Base-by-base conservation (phyloP, 257 asterid species). In the Nicotiana noctiflora region DNA sequence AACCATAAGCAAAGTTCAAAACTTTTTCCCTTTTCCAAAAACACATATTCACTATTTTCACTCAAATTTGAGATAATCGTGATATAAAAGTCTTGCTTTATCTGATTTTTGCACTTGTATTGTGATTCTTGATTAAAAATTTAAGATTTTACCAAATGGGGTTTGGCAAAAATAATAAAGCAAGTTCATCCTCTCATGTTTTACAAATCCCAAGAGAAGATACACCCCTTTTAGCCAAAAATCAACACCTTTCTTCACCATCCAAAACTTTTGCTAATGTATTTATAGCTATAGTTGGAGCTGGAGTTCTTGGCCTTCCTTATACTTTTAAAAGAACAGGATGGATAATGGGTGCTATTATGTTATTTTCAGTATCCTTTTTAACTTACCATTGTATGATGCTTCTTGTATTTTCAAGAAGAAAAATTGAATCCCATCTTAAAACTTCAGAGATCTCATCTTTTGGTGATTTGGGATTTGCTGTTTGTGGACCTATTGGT, bases 381-480 rank as follows among this genome's bases (percentile, higher is more conserved):
- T 25, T 74, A 1, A 49, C 79, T 25, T 74, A 74, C 21, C 25
- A 74, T 74, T 74, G 79, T 74, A 74, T 74, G 79, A 74, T 74
- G 79, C 61, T 74, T 23, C 79, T 74, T 49, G 79, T 74, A 4
- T 49, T 23, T 74, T 49, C 79, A 13, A 74, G 79, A 74, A 74
- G 79, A 15, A 49, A 49, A 2, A 25, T 74, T 23, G 79, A 74
- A 25, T 23, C 79, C 61, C 23, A 25, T 74, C 40, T 49, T 32
- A 74, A 74, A 37, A 23, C 4, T 23, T 74, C 25, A 9, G 23
- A 49, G 23, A 74, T 74, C 27, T 25, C 79, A 25, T 74, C 79
- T 74, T 74, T 74, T 74, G 79, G 79, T 74, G 79, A 74, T 74
- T 74, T 74, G 61, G 79, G 79, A 2, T 74, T 46, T 74, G 79